A percentile compares a stretch with the other conserved stretches of the same genome.
Conservation (phyloP, 139 green algal genomes). For the Raphidocelis subcapitata region DNA sequence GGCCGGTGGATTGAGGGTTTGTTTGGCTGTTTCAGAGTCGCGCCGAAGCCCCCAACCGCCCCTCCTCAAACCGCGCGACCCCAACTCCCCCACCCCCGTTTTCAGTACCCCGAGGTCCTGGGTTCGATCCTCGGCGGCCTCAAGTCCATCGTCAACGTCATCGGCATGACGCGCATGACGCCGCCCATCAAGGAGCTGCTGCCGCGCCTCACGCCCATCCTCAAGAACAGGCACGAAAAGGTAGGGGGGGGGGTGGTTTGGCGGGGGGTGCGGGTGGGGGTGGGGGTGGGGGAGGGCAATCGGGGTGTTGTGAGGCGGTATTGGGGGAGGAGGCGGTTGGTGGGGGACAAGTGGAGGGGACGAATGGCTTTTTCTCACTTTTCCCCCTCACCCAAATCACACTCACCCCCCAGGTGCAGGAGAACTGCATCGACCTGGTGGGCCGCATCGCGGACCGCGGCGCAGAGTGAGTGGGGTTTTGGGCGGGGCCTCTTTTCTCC, state of each 20-base stretch:
- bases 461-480: too few relatives aligned
- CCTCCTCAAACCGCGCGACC: background rate
- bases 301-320: too few relatives aligned
- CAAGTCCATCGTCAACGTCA: conserved; percentile 96
- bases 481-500: too few relatives aligned
- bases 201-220: conserved; percentile 95
- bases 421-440: conserved; percentile 98
- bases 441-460: conserved; percentile 96
- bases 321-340: too few relatives aligned
- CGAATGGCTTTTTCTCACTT: too few relatives aligned
- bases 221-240: conserved; percentile 94
- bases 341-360: too few relatives aligned
- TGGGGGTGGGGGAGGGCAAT: background rate
- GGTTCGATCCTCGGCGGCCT: conserved; percentile 95
- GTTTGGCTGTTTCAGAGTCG: background rate
- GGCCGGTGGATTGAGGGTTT: background rate
- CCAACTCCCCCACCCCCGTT: too few relatives aligned
- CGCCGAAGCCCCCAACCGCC: too few relatives aligned
- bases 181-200: conserved; percentile 99
- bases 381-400: too few relatives aligned
- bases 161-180: conserved; percentile 98
- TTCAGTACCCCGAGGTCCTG: conserved; percentile 91
- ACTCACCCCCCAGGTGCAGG: too few relatives aligned
- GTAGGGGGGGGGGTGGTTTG: background rate
- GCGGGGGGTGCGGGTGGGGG: background rate